These are phyloP conservation scores for Ogataea angusta DNA, from an alignment of 805 yeast species.

Conservation along the genomic window DNA sequence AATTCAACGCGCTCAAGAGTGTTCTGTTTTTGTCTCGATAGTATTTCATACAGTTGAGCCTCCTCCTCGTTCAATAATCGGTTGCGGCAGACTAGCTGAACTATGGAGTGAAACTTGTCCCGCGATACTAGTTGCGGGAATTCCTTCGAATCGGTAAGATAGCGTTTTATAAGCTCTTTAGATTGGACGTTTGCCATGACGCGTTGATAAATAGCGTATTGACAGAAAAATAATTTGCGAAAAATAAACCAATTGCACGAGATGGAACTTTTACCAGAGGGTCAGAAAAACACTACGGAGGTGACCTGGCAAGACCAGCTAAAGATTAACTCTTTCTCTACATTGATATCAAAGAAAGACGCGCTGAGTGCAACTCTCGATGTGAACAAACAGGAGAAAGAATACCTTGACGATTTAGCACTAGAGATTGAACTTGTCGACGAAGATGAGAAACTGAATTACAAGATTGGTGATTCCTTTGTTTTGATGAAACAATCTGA, in stretches of 20 bases:
- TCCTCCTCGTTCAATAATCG: constrained; percentile 5
- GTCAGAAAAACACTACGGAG: constrained; percentile 52
- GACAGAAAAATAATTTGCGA: not conserved
- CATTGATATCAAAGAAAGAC: constrained; percentile 71
- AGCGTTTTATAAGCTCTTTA: constrained; percentile 23
- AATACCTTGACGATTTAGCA: constrained; percentile 80
- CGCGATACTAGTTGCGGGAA: constrained; percentile 22
- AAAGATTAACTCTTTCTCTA: constrained; percentile 83
- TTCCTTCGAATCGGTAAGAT: constrained; percentile 22
- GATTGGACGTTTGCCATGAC: constrained; percentile 14
- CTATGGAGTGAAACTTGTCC: constrained; percentile 16
- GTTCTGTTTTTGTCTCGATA: constrained; percentile 17
- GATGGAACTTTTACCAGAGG: constrained; percentile 46
- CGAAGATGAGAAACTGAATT: constrained; percentile 66
- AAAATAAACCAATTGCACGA: not conserved
- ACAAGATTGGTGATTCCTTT: constrained; percentile 79
- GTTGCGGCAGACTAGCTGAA: constrained; percentile 10
- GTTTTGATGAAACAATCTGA: constrained; percentile 64
- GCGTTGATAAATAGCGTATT: not conserved
- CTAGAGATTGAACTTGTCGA: constrained; percentile 85
- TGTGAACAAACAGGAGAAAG: constrained; percentile 64
- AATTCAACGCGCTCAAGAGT: constrained; percentile 11
- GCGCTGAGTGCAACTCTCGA: constrained; percentile 47
- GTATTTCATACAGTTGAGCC: constrained; percentile 15
- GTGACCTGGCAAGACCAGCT: constrained; percentile 86